These are phyloP conservation scores for Solanum aculeatissimum DNA, from an alignment of 305 asterid genomes.

Conservation along the genomic window DNA sequence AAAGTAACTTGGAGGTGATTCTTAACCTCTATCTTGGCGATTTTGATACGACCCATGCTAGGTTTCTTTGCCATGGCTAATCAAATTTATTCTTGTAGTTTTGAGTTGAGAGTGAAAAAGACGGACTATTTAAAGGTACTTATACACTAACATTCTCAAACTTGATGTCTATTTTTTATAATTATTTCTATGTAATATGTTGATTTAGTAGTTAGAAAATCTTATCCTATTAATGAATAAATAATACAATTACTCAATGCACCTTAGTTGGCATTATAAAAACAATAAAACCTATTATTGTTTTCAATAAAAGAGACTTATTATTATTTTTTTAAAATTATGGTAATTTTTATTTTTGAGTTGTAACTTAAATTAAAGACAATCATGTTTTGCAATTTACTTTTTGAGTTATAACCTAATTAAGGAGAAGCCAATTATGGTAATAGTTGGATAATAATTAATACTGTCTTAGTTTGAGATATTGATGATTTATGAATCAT, in stretches of 20 bases:
- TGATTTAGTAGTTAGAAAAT: conserved; percentile 53
- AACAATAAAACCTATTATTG: background rate
- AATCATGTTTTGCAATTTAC: background rate
- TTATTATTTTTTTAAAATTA: too few relatives aligned
- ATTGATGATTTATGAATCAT: background rate
- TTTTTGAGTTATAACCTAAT: background rate
- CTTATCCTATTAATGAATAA: conserved; percentile 18
- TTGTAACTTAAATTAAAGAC: background rate
- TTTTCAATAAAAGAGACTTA: background rate
- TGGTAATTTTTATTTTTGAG: background rate
- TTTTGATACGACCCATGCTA: conserved; percentile 63
- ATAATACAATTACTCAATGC: conserved; percentile 6
- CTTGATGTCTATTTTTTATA: too few relatives aligned
- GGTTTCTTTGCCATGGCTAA: conserved; percentile 50
- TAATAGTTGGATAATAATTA: background rate
- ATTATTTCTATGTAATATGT: too few relatives aligned
- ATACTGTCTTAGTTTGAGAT: background rate
- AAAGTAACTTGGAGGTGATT: conserved; percentile 68
- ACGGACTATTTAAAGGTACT: conserved; percentile 24
- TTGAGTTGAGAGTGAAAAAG: background rate
- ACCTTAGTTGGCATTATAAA: conserved; percentile 13
- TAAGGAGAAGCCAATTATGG: background rate
- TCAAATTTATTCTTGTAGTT: background rate
- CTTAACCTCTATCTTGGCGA: conserved; percentile 55
- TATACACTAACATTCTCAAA: too few relatives aligned